A percentile compares a stretch with the other conserved stretches of the same genome.
These are phyloP conservation scores for Gossypium bickii DNA, from an alignment of 345 rosid species.

Conservation along the genomic window DNA sequence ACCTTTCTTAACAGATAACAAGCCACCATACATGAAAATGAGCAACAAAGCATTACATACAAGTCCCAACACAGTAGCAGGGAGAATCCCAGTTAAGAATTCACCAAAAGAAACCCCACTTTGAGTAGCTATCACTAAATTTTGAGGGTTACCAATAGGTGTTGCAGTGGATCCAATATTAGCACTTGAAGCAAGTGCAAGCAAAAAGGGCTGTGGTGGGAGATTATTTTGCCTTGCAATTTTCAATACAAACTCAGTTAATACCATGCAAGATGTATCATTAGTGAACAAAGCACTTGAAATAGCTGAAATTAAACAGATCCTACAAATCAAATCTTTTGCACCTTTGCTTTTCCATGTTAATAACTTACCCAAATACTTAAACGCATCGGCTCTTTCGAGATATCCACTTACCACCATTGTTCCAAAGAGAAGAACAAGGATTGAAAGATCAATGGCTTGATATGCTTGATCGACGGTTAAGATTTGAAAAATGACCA, in stretches of 20 bases:
- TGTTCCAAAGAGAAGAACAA: constrained; percentile 83
- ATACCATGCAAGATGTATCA: constrained; percentile 76
- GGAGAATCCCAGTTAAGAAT: constrained; percentile 58
- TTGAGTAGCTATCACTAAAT: constrained; percentile 70
- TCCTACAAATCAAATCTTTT: constrained; percentile 61
- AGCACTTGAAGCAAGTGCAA: constrained; percentile 80
- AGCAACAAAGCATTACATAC: constrained; percentile 51
- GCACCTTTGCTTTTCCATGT: constrained; percentile 71
- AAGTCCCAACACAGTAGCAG: constrained; percentile 60
- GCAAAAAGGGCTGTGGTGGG: constrained; percentile 73
- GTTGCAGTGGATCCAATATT: constrained; percentile 87
- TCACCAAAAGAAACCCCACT: constrained; percentile 55
- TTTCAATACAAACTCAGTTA: constrained; percentile 79
- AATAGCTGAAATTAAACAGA: constrained; percentile 67
- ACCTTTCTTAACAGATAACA: constrained; percentile 53
- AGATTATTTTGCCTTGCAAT: constrained; percentile 74
- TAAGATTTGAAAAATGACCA: constrained; percentile 70
- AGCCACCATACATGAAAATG: constrained; percentile 57
- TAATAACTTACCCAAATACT: constrained; percentile 61
- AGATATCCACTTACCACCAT: constrained; percentile 86
- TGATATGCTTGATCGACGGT: constrained; percentile 72
- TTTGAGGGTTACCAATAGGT: constrained; percentile 90
- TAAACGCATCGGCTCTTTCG: constrained; percentile 75
- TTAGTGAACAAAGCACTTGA: constrained; percentile 87
- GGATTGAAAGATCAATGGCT: constrained; percentile 74